Conservation (phyloP, 1,284 basidiomycete genomes). For the Malassezia japonica region DNA sequence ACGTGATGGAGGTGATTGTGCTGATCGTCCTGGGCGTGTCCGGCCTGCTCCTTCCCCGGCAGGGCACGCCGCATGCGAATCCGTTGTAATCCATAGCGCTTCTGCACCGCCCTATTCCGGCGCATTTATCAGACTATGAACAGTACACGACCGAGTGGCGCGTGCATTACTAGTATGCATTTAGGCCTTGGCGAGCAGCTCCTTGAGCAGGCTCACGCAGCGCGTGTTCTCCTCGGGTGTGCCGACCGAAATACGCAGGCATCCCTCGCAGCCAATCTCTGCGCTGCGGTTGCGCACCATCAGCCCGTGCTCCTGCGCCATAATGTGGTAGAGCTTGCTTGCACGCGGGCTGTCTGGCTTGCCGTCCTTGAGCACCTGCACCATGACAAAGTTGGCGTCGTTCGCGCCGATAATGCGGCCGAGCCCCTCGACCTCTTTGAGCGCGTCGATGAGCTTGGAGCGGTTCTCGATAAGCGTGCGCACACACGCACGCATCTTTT, state of each 20-base stretch:
- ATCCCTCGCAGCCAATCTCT: conserved; percentile 78
- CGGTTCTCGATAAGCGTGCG: conserved; percentile 59
- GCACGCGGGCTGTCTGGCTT: conserved; percentile 64
- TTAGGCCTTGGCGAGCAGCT: conserved; percentile 22
- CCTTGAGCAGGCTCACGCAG: conserved; percentile 32
- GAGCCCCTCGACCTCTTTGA: conserved; percentile 54
- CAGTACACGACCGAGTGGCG: too few relatives aligned
- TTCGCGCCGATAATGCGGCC: conserved; percentile 68
- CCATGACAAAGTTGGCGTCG: conserved; percentile 83
- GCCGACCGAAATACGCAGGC: conserved; percentile 81
- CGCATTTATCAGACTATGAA: too few relatives aligned
- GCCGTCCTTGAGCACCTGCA: conserved; percentile 61
- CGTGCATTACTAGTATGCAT: too few relatives aligned
- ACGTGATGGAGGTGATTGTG: too few relatives aligned
- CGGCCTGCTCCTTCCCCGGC: too few relatives aligned
- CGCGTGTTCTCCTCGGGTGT: conserved; percentile 60
- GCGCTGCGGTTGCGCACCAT: conserved; percentile 82
- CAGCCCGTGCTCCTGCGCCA: conserved; percentile 74
- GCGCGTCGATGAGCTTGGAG: conserved; percentile 53
- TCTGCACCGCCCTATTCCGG: too few relatives aligned
- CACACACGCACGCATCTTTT: conserved; percentile 61
- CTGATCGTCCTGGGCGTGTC: too few relatives aligned
- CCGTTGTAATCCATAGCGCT: too few relatives aligned
- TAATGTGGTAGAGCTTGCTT: conserved; percentile 63
- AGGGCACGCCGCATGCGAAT: too few relatives aligned